A percentile compares a stretch with the other conserved stretches of the same genome.
Conservation (phyloP, 345 rosid genomes). For the Citrus australasica region DNA sequence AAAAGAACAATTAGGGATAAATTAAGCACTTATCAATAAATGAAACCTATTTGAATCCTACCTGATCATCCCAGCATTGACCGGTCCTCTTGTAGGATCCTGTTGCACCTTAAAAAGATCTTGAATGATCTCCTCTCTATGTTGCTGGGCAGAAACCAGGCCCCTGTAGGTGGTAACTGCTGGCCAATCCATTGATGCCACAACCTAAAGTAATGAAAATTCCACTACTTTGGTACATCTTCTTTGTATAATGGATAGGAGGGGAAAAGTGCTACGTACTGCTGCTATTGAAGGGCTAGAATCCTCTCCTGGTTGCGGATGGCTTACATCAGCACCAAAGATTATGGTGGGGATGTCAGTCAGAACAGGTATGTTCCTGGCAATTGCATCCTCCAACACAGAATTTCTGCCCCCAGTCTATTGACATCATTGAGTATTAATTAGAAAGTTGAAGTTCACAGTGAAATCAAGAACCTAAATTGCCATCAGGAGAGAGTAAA, state of each 20-base stretch:
- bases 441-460: not conserved
- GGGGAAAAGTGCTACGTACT: conserved; percentile 26
- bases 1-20: not conserved
- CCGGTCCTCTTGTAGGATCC: conserved; percentile 29
- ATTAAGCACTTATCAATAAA: not conserved
- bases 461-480: not conserved
- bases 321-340: conserved; percentile 87
- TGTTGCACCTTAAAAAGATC: conserved; percentile 43
- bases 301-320: conserved; percentile 75
- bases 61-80: conserved; percentile 63
- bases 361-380: conserved; percentile 41
- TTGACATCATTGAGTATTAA: not conserved
- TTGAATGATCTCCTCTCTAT: conserved; percentile 60
- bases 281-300: conserved; percentile 82
- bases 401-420: conserved; percentile 62
- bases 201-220: conserved; percentile 44
- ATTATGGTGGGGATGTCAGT: conserved; percentile 66
- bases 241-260: not conserved
- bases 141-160: conserved; percentile 67
- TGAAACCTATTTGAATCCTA: conserved; percentile 12
- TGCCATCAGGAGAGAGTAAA: conserved; percentile 9
- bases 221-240: not conserved
- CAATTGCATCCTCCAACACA: conserved; percentile 54
- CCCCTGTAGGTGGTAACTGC: conserved; percentile 68
- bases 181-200: conserved; percentile 92